Percentiles rank a stretch among this genome's conserved stretches.
Evolutionary conservation across 2,329 filamentous ascomycete species (phyloP).

Genomic region (Stagonosporopsis tanaceti): DNA sequence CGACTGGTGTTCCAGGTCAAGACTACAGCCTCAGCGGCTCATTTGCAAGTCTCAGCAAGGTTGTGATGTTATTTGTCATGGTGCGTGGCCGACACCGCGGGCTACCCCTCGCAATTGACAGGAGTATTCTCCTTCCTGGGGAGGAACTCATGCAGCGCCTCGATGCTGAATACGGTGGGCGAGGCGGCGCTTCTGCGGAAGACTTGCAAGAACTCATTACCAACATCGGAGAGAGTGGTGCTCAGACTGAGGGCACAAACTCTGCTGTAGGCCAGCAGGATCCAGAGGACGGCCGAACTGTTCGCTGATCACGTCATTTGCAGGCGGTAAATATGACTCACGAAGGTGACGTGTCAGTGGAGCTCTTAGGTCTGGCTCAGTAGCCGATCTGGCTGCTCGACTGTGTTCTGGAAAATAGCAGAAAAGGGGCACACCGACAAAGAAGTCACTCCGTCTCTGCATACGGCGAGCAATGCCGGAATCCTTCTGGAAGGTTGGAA

Average conservation of each 20-base stretch:
- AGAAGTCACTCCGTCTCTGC: constrained; percentile 16
- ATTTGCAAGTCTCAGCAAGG: constrained; percentile 64
- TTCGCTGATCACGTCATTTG: constrained; percentile 5
- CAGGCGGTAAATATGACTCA: not conserved
- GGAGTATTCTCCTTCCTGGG: constrained; percentile 42
- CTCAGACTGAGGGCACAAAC: constrained; percentile 5
- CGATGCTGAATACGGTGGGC: constrained; percentile 40
- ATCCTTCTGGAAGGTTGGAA: constrained; percentile 16
- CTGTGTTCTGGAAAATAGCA: not conserved
- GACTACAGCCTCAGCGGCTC: constrained; percentile 65
- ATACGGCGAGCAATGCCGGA: constrained; percentile 15
- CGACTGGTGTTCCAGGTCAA: constrained; percentile 62
- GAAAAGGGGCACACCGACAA: constrained; percentile 10
- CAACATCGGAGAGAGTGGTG: constrained; percentile 29
- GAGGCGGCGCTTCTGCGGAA: constrained; percentile 17
- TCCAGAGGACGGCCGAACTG: constrained; percentile 6
- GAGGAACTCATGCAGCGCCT: constrained; percentile 47
- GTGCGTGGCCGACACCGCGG: constrained; percentile 49
- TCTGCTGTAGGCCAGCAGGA: constrained; percentile 21
- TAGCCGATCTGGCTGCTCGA: not conserved
- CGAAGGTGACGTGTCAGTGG: not conserved
- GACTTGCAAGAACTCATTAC: constrained; percentile 27
- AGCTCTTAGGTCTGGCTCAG: not conserved
- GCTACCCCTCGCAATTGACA: constrained; percentile 41
- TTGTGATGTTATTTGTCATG: constrained; percentile 66